A percentile compares a stretch with the other conserved stretches of the same genome.
phyloP scores from a whole-genome alignment of 73 alveolate genomes.

The Blepharisma stoltei region DNA sequence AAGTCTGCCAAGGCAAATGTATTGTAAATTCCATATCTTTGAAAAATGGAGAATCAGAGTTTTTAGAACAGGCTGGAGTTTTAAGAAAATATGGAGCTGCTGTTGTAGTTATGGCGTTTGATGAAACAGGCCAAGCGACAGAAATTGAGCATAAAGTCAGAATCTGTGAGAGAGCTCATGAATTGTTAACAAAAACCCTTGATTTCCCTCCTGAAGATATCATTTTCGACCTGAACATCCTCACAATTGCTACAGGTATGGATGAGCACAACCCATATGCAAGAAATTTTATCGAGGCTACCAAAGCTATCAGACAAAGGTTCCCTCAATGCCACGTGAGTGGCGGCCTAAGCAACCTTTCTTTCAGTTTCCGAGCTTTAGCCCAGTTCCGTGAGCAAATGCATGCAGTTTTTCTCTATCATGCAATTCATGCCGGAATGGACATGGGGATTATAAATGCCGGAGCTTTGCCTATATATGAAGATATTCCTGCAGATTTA shows the following conservation, averaged over 20 bases:
- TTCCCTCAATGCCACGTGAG: slow-evolving; percentile 57
- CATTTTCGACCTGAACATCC: slow-evolving; percentile 73
- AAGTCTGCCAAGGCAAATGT: slow-evolving; percentile 79
- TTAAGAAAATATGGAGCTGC: slow-evolving; percentile 74
- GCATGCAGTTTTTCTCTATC: slow-evolving; percentile 67
- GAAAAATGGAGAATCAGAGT: slow-evolving; percentile 81
- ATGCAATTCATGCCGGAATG: slow-evolving; percentile 74
- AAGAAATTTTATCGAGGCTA: slow-evolving; percentile 75
- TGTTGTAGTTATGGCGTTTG: slow-evolving; percentile 90
- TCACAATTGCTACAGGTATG: slow-evolving; percentile 85
- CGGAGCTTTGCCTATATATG: slow-evolving; percentile 76
- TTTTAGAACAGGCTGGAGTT: slow-evolving; percentile 54
- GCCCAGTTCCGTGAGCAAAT: slow-evolving; percentile 60
- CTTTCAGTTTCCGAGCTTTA: slow-evolving; percentile 78
- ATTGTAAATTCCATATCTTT: slow-evolving; percentile 78
- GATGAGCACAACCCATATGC: slow-evolving; percentile 80
- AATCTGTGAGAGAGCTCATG: slow-evolving; percentile 70
- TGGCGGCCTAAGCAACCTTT: slow-evolving; percentile 82
- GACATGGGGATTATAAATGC: slow-evolving; percentile 89
- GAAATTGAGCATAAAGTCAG: slow-evolving; percentile 61
- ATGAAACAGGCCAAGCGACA: slow-evolving; percentile 85
- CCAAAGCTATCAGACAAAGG: slow-evolving; percentile 46
- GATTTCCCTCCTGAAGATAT: slow-evolving; percentile 73
- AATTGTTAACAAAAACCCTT: slow-evolving; percentile 46
- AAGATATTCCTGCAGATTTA: slow-evolving; percentile 62